Percentiles rank a stretch among this genome's conserved stretches.
These are phyloP conservation scores for Candida anutae DNA, from an alignment of 1,139 yeast genomes.

Conservation along the genomic window DNA sequence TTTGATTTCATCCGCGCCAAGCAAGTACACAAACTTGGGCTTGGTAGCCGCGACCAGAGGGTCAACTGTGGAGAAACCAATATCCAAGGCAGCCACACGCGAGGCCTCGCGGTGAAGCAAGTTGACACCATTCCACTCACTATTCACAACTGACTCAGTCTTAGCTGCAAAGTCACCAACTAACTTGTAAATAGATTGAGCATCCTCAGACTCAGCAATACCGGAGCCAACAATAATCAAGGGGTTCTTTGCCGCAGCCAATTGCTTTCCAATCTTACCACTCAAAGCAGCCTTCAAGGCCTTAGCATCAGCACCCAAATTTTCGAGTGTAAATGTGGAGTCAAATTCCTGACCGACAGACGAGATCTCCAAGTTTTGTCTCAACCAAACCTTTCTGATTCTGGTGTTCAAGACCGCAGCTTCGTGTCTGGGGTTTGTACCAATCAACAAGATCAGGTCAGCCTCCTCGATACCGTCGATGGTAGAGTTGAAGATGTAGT, in stretches of 20 bases:
- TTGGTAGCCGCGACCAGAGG: constrained; percentile 39
- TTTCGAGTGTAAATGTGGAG: constrained; percentile 61
- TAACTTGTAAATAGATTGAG: constrained; percentile 52
- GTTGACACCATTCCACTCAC: constrained; percentile 79
- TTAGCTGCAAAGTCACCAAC: constrained; percentile 58
- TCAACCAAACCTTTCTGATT: constrained; percentile 77
- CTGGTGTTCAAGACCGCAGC: constrained; percentile 86
- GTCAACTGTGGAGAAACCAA: constrained; percentile 63
- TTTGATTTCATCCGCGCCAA: constrained; percentile 78
- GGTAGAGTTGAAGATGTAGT: constrained; percentile 74
- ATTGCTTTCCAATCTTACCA: constrained; percentile 66
- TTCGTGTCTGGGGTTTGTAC: constrained; percentile 86
- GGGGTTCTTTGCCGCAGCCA: constrained; percentile 64
- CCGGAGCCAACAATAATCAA: constrained; percentile 80
- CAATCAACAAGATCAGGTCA: constrained; percentile 70
- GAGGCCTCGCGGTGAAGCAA: constrained; percentile 82
- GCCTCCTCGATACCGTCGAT: constrained; percentile 79
- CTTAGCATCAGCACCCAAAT: constrained; percentile 56
- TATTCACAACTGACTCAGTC: constrained; percentile 55
- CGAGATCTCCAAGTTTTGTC: constrained; percentile 57
- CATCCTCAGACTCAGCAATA: constrained; percentile 61
- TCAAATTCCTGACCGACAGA: constrained; percentile 74
- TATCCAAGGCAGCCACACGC: constrained; percentile 77
- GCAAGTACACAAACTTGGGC: constrained; percentile 72
- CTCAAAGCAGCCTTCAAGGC: constrained; percentile 53